A percentile compares a stretch with the other conserved stretches of the same genome.
Evolutionary conservation across 177 flowering plant species (phyloP).

Genomic region (Vitis hybrid): DNA sequence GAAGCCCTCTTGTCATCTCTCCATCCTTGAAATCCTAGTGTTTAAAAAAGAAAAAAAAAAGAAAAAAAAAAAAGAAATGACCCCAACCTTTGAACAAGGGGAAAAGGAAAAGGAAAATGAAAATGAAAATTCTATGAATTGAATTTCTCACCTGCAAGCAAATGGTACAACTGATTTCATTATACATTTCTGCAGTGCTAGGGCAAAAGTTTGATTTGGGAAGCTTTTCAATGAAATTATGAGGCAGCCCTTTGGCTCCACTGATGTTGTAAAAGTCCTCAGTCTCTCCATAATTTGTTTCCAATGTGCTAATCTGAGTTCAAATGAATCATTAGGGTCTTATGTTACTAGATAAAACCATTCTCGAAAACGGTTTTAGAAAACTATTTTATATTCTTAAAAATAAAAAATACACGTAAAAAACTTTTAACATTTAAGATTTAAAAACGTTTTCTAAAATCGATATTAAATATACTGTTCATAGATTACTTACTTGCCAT

Average conservation of each 20-base stretch:
- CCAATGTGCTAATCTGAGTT: constrained; percentile 41
- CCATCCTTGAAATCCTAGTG: constrained; percentile 49
- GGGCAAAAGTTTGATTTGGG: constrained; percentile 27
- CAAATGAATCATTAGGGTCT: background rate
- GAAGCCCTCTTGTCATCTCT: constrained; percentile 42
- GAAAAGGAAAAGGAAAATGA: background rate
- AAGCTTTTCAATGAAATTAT: constrained; percentile 35
- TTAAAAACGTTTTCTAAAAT: too few relatives aligned
- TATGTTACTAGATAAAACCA: too few relatives aligned
- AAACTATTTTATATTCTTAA: too few relatives aligned
- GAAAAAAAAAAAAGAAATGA: too few relatives aligned
- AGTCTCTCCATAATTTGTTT: constrained; percentile 36
- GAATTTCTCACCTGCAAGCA: constrained; percentile 55
- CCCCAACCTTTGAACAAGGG: background rate
- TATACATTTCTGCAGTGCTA: background rate
- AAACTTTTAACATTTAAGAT: too few relatives aligned
- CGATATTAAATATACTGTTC: accelerated
- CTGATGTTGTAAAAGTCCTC: constrained; percentile 53
- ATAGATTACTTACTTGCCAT: constrained; percentile 55
- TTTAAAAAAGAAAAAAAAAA: background rate
- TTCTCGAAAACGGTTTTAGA: accelerated
- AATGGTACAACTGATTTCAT: constrained; percentile 45
- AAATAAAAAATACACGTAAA: too few relatives aligned
- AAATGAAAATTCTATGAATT: too few relatives aligned
- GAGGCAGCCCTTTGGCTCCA: constrained; percentile 40